Conservation (phyloP, 2,329 filamentous ascomycete species). For the Fusarium lateritium region DNA sequence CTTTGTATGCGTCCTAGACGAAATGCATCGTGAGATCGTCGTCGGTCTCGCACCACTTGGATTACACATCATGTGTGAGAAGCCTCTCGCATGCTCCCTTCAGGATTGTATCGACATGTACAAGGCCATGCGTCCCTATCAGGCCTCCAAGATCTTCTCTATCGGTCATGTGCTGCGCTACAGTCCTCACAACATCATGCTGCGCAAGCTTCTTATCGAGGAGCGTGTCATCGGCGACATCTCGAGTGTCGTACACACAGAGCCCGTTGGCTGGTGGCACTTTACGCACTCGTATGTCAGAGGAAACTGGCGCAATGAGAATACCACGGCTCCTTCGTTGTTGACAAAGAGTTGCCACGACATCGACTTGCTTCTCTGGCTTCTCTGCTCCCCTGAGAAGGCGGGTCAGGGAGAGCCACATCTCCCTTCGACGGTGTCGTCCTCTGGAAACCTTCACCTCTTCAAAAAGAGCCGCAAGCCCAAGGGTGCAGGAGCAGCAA, state of each 20-base stretch:
- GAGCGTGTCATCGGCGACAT: constrained; percentile 86
- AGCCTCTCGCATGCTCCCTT: constrained; percentile 87
- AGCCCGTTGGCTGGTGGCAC: constrained; percentile 97
- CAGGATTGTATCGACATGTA: constrained; percentile 84
- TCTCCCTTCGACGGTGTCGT: constrained; percentile 81
- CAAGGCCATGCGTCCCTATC: constrained; percentile 63
- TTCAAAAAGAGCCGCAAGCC: constrained; percentile 86
- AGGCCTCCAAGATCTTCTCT: constrained; percentile 75
- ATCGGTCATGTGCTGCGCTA: constrained; percentile 96
- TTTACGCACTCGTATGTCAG: constrained; percentile 92
- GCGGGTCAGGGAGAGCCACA: constrained; percentile 70
- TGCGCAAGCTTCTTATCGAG: constrained; percentile 83
- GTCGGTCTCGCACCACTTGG: constrained; percentile 77
- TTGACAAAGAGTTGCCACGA: constrained; percentile 98
- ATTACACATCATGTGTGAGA: constrained; percentile 94
- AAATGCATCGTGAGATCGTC: constrained; percentile 88
- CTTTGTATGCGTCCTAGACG: constrained; percentile 82
- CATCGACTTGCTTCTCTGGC: constrained; percentile 92
- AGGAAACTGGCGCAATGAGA: constrained; percentile 92
- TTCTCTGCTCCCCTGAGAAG: constrained; percentile 80
- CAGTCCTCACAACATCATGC: constrained; percentile 89
- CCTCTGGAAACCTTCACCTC: constrained; percentile 81
- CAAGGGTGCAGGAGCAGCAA: constrained; percentile 78
- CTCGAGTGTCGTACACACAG: constrained; percentile 89
- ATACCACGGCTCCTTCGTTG: constrained; percentile 82